phyloP scores from a whole-genome alignment of 208 protist species.

The Leptomonas pyrrhocoris region DNA sequence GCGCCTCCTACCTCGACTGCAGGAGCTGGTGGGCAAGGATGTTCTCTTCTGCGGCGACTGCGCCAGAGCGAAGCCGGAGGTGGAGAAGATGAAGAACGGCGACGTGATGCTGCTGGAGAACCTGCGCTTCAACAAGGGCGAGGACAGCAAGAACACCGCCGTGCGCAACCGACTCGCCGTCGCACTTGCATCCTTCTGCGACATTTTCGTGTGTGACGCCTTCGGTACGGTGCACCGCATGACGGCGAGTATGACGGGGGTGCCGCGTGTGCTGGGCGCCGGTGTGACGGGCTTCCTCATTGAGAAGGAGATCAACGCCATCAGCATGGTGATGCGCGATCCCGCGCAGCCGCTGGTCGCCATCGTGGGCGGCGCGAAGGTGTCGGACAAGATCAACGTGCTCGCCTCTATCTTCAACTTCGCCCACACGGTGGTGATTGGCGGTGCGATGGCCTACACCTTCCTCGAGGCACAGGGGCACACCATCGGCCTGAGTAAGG shows the following conservation, averaged over 20 bases:
- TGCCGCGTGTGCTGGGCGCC: constrained; percentile 87
- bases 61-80: constrained; percentile 49
- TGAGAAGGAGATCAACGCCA: constrained; percentile 98
- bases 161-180: constrained; percentile 77
- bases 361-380: constrained; percentile 98
- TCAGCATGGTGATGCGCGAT: constrained; percentile 95
- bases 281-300: constrained; percentile 99
- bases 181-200: constrained; percentile 93
- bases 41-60: constrained; percentile 70
- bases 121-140: constrained; percentile 99
- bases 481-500: constrained; percentile 95
- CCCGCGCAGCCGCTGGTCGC: constrained; percentile 93
- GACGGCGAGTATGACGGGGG: constrained; percentile 94
- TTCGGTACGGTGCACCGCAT: constrained; percentile 99
- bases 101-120: constrained; percentile 99
- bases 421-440: constrained; percentile 99
- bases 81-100: constrained; percentile 84
- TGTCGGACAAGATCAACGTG: constrained; percentile 99
- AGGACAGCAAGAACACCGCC: constrained; percentile 93
- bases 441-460: constrained; percentile 99
- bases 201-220: constrained; percentile 99
- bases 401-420: constrained; percentile 99
- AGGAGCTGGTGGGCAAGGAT: constrained; percentile 83
- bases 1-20: constrained; percentile 91
- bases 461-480: constrained; percentile 94